Evolutionary conservation across 2,329 filamentous ascomycete species (phyloP).

Genomic region (Aspergillus aculeatinus): DNA sequence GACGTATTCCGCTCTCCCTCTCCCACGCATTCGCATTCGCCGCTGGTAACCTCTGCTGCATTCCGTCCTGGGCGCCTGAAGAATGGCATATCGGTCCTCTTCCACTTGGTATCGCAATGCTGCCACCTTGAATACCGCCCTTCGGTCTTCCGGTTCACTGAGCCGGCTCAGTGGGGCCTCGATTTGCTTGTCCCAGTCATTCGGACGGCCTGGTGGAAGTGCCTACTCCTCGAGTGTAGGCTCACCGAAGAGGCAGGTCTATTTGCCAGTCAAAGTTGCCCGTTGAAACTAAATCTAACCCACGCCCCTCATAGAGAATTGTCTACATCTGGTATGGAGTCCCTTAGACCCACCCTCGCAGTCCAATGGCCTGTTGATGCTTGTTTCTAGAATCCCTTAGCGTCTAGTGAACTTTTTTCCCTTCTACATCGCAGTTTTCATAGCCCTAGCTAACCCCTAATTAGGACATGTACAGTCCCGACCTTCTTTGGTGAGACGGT

Average conservation of each 20-base stretch:
- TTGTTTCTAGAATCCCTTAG: not conserved
- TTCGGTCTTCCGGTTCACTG: constrained; percentile 1
- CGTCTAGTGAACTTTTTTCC: not conserved
- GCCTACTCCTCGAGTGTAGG: constrained; percentile 9
- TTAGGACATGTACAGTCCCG: not conserved
- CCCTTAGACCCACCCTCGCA: not conserved
- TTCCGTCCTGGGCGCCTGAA: not conserved
- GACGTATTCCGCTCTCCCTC: constrained; percentile 8
- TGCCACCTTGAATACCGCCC: constrained; percentile 7
- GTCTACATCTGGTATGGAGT: constrained; percentile 12
- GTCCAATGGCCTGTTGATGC: not conserved
- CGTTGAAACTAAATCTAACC: constrained; percentile 3
- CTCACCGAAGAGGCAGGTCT: constrained; percentile 19
- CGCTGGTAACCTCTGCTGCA: constrained; percentile 1
- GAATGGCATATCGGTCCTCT: constrained; percentile 12
- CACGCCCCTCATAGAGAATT: constrained; percentile 13
- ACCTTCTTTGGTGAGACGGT: not conserved
- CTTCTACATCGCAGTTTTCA: not conserved
- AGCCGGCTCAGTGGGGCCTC: not conserved
- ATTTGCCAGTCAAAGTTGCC: constrained; percentile 1
- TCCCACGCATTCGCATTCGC: not conserved
- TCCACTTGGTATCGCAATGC: constrained; percentile 16
- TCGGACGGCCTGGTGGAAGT: not conserved
- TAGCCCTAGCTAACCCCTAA: not conserved
- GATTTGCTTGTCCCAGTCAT: not conserved